Base-by-base conservation (phyloP, 2,329 filamentous ascomycete species). In the Epichloe typhina region DNA sequence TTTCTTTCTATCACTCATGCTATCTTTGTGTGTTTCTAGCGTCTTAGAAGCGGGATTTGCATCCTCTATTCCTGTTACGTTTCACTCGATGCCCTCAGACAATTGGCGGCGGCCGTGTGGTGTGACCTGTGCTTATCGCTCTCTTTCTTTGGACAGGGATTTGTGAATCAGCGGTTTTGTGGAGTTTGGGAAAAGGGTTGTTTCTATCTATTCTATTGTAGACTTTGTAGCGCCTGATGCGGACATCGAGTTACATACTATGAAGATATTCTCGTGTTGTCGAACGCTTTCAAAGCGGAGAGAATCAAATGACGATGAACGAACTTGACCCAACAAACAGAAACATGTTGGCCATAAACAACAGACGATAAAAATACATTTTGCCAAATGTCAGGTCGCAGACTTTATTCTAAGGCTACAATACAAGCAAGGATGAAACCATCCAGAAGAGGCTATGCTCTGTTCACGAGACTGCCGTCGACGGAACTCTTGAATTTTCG, bases 401-500 rank as follows among this genome's bases (percentile, higher is more conserved):
- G 39, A 17, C 19, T 12, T 17, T 23, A 6, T 12, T 3, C 9
- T 12, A 35, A 26, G 13, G 17, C 41, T 47, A 46, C 17, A 17
- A 17, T 17, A 17, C 48, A 47, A 51, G 45, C 26, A n/a, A 17
- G 5, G 15, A 21, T 19, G 38, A 35, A 13, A 33, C 31, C 7
- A 33, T 19, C n/a, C 21, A n/a, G 35, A 7, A 21, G 11, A 12
- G 11, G 21, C 35, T 39, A 51, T 31, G 41, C 61, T 57, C 66
- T 64, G 56, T 69, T 69, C 33, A 79, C 70, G 50, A 74, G 60
- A 56, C 76, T 76, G 38, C 72, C 73, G 50, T 80, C 76, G 6
- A 80, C 74, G 4, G 70, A 66, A 53, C 76, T 80, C 63, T 68
- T 73, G 58, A 74, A 78, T 51, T 66, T 70, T 50, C 70, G 70